These are phyloP conservation scores for Mollisia scopiformis DNA, from an alignment of 2,329 filamentous ascomycete species.

Conservation along the genomic window DNA sequence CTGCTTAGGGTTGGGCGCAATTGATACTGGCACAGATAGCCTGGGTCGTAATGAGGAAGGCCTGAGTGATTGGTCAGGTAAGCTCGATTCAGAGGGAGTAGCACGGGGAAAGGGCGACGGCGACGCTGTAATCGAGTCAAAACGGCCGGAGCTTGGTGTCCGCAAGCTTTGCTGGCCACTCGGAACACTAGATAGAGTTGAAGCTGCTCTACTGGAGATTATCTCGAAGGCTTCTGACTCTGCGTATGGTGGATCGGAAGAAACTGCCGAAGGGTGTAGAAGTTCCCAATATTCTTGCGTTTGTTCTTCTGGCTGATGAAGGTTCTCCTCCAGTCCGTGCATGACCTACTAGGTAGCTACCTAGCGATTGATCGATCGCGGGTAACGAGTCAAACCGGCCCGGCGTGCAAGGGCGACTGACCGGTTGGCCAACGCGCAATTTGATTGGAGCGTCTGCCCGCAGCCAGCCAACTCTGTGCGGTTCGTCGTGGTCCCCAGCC, in stretches of 20 bases:
- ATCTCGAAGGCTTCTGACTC: not conserved
- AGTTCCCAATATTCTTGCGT: not conserved
- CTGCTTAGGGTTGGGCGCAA: not conserved
- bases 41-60: not conserved
- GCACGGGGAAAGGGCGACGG: not conserved
- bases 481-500: too few species aligned
- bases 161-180: not conserved
- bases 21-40: not conserved
- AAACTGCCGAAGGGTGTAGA: not conserved
- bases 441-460: too few species aligned
- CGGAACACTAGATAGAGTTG: not conserved
- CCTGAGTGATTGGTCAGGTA: not conserved
- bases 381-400: too few species aligned
- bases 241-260: not conserved
- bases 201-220: not conserved
- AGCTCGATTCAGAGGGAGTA: not conserved
- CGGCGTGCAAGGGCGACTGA: too few species aligned
- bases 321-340: too few species aligned
- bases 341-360: too few species aligned
- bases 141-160: not conserved
- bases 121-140: not conserved
- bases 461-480: too few species aligned
- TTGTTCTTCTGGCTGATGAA: not conserved
- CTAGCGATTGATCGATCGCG: too few species aligned
- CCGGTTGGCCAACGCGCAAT: too few species aligned